These are phyloP conservation scores for Xylaria curta DNA, from an alignment of 495 filamentous ascomycete species.

Conservation along the genomic window DNA sequence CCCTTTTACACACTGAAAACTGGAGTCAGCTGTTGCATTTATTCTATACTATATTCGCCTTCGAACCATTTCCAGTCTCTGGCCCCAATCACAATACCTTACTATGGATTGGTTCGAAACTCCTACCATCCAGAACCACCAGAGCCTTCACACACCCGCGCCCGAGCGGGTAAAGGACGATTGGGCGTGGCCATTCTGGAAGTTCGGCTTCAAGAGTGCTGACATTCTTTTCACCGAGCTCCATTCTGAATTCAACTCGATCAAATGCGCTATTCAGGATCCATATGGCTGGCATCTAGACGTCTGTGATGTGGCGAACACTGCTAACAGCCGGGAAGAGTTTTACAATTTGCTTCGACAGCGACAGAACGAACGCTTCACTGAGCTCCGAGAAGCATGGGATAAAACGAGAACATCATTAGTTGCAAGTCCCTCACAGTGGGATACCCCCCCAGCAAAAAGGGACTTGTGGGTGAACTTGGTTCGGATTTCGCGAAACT, in stretches of 20 bases:
- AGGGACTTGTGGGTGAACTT: not conserved
- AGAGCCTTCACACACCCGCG: not conserved
- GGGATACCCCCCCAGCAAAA: not conserved
- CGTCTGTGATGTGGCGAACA: not conserved
- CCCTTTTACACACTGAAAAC: too few relatives aligned
- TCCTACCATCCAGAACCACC: not conserved
- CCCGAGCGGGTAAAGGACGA: not conserved
- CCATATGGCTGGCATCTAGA: slow-evolving; percentile 15
- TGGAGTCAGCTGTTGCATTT: not conserved
- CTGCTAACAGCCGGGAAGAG: not conserved
- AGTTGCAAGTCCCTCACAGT: not conserved
- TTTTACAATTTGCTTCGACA: not conserved
- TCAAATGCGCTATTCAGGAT: slow-evolving; percentile 11
- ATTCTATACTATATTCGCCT: not conserved
- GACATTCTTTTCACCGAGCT: not conserved
- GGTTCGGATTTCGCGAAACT: slow-evolving; percentile 11
- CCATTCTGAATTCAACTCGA: not conserved
- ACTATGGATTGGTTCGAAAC: not conserved
- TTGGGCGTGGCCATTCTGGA: slow-evolving; percentile 4
- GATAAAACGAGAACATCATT: not conserved
- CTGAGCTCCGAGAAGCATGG: not conserved
- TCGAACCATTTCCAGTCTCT: not conserved
- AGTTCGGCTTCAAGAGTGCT: not conserved
- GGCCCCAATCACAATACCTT: not conserved
- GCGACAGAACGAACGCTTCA: slow-evolving; percentile 3